Evolutionary conservation across 164 flowering plant species (phyloP), one percentile per base, ranked within the genome.

Genomic region (Paratinospora sagittata): DNA sequence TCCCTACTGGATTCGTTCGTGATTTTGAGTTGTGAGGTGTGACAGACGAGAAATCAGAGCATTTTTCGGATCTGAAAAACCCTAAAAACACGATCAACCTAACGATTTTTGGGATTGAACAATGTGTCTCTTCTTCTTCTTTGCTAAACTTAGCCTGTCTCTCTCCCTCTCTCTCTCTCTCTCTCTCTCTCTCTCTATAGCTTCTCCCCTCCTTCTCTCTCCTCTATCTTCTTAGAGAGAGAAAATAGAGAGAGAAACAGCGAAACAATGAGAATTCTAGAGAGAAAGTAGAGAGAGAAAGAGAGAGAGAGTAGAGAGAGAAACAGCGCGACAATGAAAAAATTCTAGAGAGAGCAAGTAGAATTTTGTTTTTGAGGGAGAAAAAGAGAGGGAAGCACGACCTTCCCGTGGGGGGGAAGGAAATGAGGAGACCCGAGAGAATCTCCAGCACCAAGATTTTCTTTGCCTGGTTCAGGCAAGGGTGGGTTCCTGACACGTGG

Each of bases 41-140:
- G 34, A 62, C n/a, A 6, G 19, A 11, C 36, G 68, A 45, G 27
- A 37, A n/a, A 45, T 58, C 26, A 60, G 73, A 71, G 68, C 13
- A 23, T 33, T 72, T 68, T 65, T 74, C 81, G 81, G 78, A 69
- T 72, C 68, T 57, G 0, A 30, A 68, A 14, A 60, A 27, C 58
- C 75, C 81, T 65, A 65, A 11, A 78, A 58, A 27, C 24, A 67
- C 73, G 73, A 64, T 23, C 27, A 57, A 12, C 67, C 77, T 43
- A 72, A 8, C 11, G 63, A 69, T 57, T 23, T n/a, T 23, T 21
- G 72, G 47, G 58, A 26, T 45, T 67, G 36, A 10, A 52, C 19
- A 67, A 67, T n/a, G n/a, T n/a, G n/a, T n/a, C n/a, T n/a, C n/a
- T n/a, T n/a, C n/a, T n/a, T n/a, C n/a, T n/a, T n/a, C n/a, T n/a